Evolutionary conservation across 1,284 basidiomycete genomes (phyloP), one percentile per base, ranked within the genome.

Genomic region (Ceratobasidium sp.): DNA sequence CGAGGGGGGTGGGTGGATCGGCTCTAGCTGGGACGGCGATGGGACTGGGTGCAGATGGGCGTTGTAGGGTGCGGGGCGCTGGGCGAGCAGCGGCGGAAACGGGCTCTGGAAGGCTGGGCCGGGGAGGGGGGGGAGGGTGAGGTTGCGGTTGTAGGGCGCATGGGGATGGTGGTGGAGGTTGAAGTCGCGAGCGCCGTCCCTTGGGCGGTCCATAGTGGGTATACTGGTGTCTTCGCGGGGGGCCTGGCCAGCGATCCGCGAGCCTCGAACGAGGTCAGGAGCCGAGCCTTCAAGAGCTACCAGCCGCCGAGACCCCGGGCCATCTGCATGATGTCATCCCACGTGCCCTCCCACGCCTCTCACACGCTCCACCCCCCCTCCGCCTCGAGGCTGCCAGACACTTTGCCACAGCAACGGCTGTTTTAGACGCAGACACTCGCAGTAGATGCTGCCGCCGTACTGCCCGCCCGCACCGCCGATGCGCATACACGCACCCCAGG

Each of bases 101-200:
- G 65, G 73, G 49, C 48, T 16, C 43, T 74, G 61, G 48, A 49
- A 61, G 51, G 71, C 5, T 27, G 61, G 48, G 27, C 41, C 13
- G 29, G 59, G 62, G 56, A 75, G 74, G 39, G 58, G 76, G 46
- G 73, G 64, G 49, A 59, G 74, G n/a, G 66, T 76, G 39, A 58
- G 63, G 66, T 27, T 54, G 53, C 41, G 74, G 64, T 24, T 63
- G 49, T 41, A 53, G 72, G 66, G n/a, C 58, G 58, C 31, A 24
- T 59, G 58, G 4, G 68, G 74, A 41, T 75, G 74, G 29, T 75
- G 74, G 53, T 75, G 74, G 48, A 63, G 69, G 46, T 64, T 27
- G 53, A 54, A 31, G 22, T 54, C 53, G 53, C 24, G 53, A 39
- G 37, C 1, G 53, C 24, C 24, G 22, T 54, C 63, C 41, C 27